Base-by-base conservation (phyloP, 495 filamentous ascomycete species). In the Thermochaetoides thermophila region DNA sequence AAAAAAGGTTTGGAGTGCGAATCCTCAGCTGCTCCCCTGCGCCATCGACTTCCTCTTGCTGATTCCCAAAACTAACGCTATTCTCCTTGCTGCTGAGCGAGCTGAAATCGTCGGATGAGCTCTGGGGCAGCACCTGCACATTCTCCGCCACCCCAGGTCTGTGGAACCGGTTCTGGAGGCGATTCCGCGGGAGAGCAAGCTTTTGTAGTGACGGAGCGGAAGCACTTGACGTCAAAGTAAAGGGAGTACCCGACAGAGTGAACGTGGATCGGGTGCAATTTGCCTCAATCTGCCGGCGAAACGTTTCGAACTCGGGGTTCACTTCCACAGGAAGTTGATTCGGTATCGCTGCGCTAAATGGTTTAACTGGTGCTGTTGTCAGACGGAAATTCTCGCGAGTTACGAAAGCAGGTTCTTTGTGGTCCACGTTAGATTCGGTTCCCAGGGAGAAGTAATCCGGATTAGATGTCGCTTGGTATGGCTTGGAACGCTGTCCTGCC, bases 381-480 rank as follows among this genome's bases (percentile, higher is more conserved):
- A 77, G 63, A 38, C 77, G 80, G 76, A 78, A 85, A 56, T 78
- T 78, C 42, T 73, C 70, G 37, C 69, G 70, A 6, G 73, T 63
- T 13, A 73, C 57, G 26, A 64, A 58, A 29, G 62, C 64, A 2
- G 78, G 78, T 30, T 73, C 65, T 33, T 69, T 61, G n/a, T 68
- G 53, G 40, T 80, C 75, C 29, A 45, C 60, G 15, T 55, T 38
- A 19, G 69, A 61, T 26, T 87, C 78, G 32, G 80, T 57, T 18
- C 64, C 58, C 29, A 89, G 64, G 28, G 76, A 78, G 43, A 94
- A 94, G 54, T 94, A 93, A 49, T 78, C 83, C 13, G 82, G 78
- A 48, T 78, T 83, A 13, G 76, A 50, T 5, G 66, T 54, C n/a
- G n/a, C 19, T 60, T 56, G 27, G 47, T 53, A 25, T 64, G 61